Evolutionary conservation across 192 early-diverging fungal genomes (phyloP), one percentile per base, ranked within the genome.

Genomic region (Dispira parvispora): DNA sequence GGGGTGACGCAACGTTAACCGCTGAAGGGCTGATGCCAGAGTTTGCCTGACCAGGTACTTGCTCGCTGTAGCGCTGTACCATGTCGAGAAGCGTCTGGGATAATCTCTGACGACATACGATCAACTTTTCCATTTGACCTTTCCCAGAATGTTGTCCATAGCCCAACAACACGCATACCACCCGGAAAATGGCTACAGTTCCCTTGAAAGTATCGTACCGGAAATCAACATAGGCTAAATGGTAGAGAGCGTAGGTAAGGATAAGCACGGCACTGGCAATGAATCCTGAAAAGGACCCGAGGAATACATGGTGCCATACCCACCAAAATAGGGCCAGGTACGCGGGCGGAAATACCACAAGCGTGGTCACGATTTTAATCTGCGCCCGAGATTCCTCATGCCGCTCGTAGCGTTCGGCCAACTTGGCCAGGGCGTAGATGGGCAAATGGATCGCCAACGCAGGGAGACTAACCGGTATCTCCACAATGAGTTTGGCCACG

Each of bases 381-480:
- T 62, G 62, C 16, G 62, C 62, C 21, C 11, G 9, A 11, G 18
- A 46, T 25, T 62, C 62, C 45, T 18, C 45, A 20, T 46, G 14
- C 10, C 11, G n/a, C 32, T 62, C 62, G 4, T 1, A 18, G 1
- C 42, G 16, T 11, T 38, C 62, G 62, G 26, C 46, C n/a, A 20
- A 13, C 18, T 45, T 62, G 45, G 45, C 47, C 18, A 62, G 10
- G 43, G 21, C 11, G 28, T 49, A 62, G 11, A 62, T 32, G 45
- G 62, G 62, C 2, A 50, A 25, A 46, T 62, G 62, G 3, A 62
- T 20, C 11, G 38, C 18, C 11, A 62, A 20, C 45, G 25, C 45
- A 1, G 62, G 62, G 26, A 62, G 25, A 46, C 45, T 46, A 47
- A 62, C 3, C 26, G 62, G 62, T 11, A 62, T 23, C 28, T 62